These are phyloP conservation scores for Exophiala sp. DNA, from an alignment of 2,329 filamentous ascomycete species.

Conservation along the genomic window DNA sequence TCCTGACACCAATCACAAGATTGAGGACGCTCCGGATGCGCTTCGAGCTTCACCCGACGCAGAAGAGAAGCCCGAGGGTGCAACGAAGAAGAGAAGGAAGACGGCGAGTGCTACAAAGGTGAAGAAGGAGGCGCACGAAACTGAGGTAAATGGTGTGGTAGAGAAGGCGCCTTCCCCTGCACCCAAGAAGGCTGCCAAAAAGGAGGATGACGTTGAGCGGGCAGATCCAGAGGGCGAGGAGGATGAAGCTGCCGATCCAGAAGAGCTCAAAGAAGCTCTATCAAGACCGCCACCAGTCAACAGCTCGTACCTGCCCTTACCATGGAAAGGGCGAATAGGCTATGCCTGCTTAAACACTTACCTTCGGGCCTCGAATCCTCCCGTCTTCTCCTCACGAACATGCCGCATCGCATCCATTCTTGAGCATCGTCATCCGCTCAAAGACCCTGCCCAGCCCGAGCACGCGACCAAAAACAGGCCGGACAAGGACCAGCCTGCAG, in stretches of 20 bases:
- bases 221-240: slow-evolving; percentile 54
- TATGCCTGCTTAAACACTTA: slow-evolving; percentile 96
- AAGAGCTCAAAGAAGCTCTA: slow-evolving; percentile 57
- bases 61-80: slow-evolving; percentile 4
- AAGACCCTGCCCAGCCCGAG: slow-evolving; percentile 70
- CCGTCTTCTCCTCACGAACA: slow-evolving; percentile 86
- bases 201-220: slow-evolving; percentile 27
- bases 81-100: slow-evolving; percentile 11
- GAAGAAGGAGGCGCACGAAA: slow-evolving; percentile 6
- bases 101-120: not conserved
- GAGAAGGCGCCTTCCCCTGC: slow-evolving; percentile 15
- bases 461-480: slow-evolving; percentile 84
- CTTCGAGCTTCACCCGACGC: slow-evolving; percentile 33
- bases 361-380: slow-evolving; percentile 72
- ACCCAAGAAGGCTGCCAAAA: slow-evolving; percentile 26
- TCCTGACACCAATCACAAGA: slow-evolving; percentile 29
- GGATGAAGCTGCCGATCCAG: slow-evolving; percentile 49
- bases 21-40: slow-evolving; percentile 29
- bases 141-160: slow-evolving; percentile 12
- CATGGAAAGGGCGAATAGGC: slow-evolving; percentile 84
- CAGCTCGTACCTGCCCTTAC: slow-evolving; percentile 76
- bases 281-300: slow-evolving; percentile 72
- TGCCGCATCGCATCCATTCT: slow-evolving; percentile 88
- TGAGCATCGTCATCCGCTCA: slow-evolving; percentile 79
- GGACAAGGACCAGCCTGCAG: slow-evolving; percentile 66